Conservation (phyloP, 306 rosid species). For the Fagus sylvatica region DNA sequence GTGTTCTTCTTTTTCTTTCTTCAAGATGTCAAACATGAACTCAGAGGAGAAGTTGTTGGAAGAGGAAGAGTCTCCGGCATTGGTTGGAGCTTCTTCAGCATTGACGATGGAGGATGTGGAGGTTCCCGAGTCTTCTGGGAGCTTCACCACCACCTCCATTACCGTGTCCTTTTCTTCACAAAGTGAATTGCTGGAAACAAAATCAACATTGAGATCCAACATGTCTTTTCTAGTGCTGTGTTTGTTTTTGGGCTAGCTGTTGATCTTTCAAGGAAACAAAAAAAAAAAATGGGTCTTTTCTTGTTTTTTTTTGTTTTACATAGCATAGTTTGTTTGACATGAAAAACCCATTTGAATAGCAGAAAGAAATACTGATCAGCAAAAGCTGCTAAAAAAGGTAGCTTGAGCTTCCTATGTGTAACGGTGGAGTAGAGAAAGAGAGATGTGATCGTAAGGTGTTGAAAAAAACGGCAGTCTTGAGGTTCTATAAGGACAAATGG, state of each 20-base stretch:
- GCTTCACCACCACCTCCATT: constrained; percentile 27
- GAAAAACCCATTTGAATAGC: constrained; percentile 11
- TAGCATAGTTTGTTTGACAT: not conserved
- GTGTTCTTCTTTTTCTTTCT: constrained; percentile 16
- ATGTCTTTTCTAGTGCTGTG: not conserved
- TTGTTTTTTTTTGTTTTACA: not conserved
- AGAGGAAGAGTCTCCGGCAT: constrained; percentile 20
- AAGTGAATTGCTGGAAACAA: not conserved
- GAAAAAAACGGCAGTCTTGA: not conserved
- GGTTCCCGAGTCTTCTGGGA: constrained; percentile 33
- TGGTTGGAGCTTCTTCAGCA: constrained; percentile 35
- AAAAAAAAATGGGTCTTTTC: too few species aligned
- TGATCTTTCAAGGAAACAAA: not conserved
- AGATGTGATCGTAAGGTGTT: not conserved
- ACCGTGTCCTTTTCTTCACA: constrained; percentile 1
- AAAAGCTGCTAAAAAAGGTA: not conserved
- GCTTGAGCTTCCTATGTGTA: not conserved
- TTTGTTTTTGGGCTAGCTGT: not conserved
- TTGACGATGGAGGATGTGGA: constrained; percentile 49
- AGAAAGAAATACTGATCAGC: not conserved
- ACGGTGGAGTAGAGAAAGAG: not conserved
- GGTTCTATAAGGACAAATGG: not conserved
- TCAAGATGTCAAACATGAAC: constrained; percentile 48
- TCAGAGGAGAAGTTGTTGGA: constrained; percentile 28
- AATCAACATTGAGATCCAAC: constrained; percentile 56